Conservation (phyloP, 2,329 filamentous ascomycete genomes). For the Colletotrichum sp. region DNA sequence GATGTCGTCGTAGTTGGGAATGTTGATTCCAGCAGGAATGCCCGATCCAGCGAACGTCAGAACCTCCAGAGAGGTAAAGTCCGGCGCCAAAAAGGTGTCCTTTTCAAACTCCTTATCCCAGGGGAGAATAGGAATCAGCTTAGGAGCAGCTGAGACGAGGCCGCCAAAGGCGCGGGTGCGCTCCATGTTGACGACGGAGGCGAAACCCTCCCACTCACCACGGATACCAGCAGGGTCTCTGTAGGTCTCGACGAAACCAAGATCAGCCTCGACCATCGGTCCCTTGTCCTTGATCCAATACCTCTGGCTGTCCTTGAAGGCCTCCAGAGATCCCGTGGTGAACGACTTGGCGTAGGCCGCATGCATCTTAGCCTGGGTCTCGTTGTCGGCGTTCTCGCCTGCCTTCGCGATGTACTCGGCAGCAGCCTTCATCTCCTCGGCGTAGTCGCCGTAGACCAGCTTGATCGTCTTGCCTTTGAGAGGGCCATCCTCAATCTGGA, state of each 20-base stretch:
- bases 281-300: slow-evolving; percentile 85
- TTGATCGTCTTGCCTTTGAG: slow-evolving; percentile 72
- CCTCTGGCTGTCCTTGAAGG: slow-evolving; percentile 81
- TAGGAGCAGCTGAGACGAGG: slow-evolving; percentile 80
- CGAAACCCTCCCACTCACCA: slow-evolving; percentile 87
- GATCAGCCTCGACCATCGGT: slow-evolving; percentile 79
- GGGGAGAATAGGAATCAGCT: slow-evolving; percentile 86
- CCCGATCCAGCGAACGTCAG: slow-evolving; percentile 74
- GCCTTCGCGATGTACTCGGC: slow-evolving; percentile 72
- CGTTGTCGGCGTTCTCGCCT: slow-evolving; percentile 72
- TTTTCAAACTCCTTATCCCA: slow-evolving; percentile 94
- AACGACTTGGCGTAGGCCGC: slow-evolving; percentile 78
- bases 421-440: slow-evolving; percentile 73
- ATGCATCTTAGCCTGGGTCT: slow-evolving; percentile 77
- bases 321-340: slow-evolving; percentile 73
- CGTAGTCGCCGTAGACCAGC: slow-evolving; percentile 77
- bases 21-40: slow-evolving; percentile 73
- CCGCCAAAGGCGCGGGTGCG: slow-evolving; percentile 87
- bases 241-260: slow-evolving; percentile 88
- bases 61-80: slow-evolving; percentile 95
- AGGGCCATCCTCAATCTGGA: slow-evolving; percentile 62
- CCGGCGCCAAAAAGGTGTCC: slow-evolving; percentile 91
- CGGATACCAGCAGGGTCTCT: slow-evolving; percentile 81
- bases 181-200: slow-evolving; percentile 86
- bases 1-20: slow-evolving; percentile 77